A percentile compares a stretch with the other conserved stretches of the same genome.
These are phyloP conservation scores for Gynandropsis gynandra DNA, from an alignment of 345 rosid species.

Conservation along the genomic window DNA sequence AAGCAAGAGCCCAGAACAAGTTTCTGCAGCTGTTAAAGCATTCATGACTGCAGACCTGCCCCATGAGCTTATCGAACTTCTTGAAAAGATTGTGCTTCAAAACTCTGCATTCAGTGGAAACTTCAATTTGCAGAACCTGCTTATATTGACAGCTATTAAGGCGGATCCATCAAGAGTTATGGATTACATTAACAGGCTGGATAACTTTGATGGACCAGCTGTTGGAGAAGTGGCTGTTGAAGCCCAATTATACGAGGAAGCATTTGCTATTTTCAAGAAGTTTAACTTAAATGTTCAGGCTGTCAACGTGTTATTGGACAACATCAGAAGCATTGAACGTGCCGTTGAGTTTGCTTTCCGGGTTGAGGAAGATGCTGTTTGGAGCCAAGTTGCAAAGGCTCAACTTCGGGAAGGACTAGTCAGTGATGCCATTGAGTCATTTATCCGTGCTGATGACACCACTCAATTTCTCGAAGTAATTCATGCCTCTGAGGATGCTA, in stretches of 20 bases:
- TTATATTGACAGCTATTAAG: conserved; percentile 89
- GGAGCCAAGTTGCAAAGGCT: conserved; percentile 97
- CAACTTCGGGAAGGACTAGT: conserved; percentile 92
- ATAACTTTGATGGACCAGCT: conserved; percentile 99
- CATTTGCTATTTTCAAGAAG: conserved; percentile 81
- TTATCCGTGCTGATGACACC: conserved; percentile 89
- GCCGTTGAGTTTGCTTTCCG: conserved; percentile 98
- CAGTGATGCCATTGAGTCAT: conserved; percentile 95
- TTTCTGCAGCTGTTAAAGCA: conserved; percentile 84
- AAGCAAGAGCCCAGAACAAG: conserved; percentile 91
- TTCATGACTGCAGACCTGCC: conserved; percentile 85
- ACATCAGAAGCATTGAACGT: conserved; percentile 66
- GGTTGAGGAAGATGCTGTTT: conserved; percentile 94
- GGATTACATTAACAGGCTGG: conserved; percentile 95
- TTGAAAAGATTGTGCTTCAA: conserved; percentile 96
- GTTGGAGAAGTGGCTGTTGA: conserved; percentile 98
- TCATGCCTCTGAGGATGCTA: conserved; percentile 62
- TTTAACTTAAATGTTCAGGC: conserved; percentile 82
- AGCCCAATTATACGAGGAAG: conserved; percentile 85
- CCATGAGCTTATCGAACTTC: conserved; percentile 79
- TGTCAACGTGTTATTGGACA: conserved; percentile 66
- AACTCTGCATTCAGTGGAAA: conserved; percentile 99
- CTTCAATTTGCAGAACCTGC: conserved; percentile 94
- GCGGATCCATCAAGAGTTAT: conserved; percentile 97
- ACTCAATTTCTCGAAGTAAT: conserved; percentile 73